A percentile compares a stretch with the other conserved stretches of the same genome.
Evolutionary conservation across 495 filamentous ascomycete species (phyloP).

Genomic region (Annulohypoxylon stygium): DNA sequence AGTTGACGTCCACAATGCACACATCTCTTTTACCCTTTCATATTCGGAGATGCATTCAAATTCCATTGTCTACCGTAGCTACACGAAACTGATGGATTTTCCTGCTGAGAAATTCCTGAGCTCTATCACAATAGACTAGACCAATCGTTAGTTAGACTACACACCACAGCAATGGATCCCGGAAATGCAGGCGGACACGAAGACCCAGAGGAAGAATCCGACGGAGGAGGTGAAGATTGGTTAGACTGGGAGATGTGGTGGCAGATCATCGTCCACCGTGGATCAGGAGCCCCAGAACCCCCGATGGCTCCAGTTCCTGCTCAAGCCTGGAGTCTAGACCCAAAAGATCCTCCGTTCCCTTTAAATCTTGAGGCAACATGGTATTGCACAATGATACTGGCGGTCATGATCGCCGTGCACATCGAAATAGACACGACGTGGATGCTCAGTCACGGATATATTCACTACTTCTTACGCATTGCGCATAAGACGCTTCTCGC

Average conservation of each 20-base stretch:
- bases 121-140: not conserved
- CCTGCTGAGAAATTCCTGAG: not conserved
- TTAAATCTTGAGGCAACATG: slow-evolving; percentile 31
- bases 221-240: not conserved
- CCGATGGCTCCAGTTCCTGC: not conserved
- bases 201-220: not conserved
- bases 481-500: slow-evolving; percentile 23
- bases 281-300: not conserved
- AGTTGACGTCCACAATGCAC: not conserved
- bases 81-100: not conserved
- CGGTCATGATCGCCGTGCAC: slow-evolving; percentile 21
- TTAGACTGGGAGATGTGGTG: slow-evolving; percentile 38
- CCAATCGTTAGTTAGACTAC: not conserved
- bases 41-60: not conserved
- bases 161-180: slow-evolving; percentile 9
- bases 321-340: slow-evolving; percentile 8
- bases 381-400: slow-evolving; percentile 33
- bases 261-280: slow-evolving; percentile 39
- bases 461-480: slow-evolving; percentile 33
- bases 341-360: slow-evolving; percentile 36
- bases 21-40: slow-evolving; percentile 23
- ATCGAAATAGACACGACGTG: slow-evolving; percentile 30
- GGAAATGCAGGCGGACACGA: not conserved
- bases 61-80: slow-evolving; percentile 26
- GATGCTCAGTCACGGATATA: slow-evolving; percentile 21